Evolutionary conservation across 106 monocot genomes (phyloP), one percentile per base, ranked within the genome.

Genomic region (Apostasia shenzhenica): DNA sequence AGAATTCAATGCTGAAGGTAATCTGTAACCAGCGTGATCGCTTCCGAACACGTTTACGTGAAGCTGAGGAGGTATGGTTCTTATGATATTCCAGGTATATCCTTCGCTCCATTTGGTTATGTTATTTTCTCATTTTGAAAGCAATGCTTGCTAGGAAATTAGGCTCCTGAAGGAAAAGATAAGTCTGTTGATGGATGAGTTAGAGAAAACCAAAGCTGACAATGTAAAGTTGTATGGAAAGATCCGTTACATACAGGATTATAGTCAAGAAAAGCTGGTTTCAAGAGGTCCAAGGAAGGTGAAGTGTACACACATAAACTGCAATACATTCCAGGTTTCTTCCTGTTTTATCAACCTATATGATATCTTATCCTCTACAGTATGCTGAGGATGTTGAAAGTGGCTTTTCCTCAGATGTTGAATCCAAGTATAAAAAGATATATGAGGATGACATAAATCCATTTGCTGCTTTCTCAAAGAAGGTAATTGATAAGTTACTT

Each of bases 401-500:
- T 84, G 97, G 92, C 61, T 92, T 76, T 42, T 76, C 75, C 68
- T 97, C 97, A 48, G 97, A 97, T 77, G 84, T 97, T 54, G 97
- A 97, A 72, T 85, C 97, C 9, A 97, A 97, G 77, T 97, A 97
- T 76, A 97, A 89, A 69, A 97, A 97, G 79, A 92, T 97, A 44
- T 97, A 97, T 59, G 97, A 97, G 79, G 92, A 97, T 74, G 97
- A 89, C 61, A 92, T 97, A 82, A 97, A 97, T 77, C 97, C 97
- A 63, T 97, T 97, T 83, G 92, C 97, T 81, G 92, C 97, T 81
- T 97, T 97, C 79, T 97, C 97, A 45, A 97, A 83, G 68, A 97
- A 89, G 92, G 97, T 92, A 75, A 65, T 3, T 26, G 26, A 49
- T 48, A 49, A 14, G 2, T 3, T 8, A 39, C 8, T 48, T 26